phyloP scores from a whole-genome alignment of 805 yeast genomes.

The Brettanomyces anomalus region DNA sequence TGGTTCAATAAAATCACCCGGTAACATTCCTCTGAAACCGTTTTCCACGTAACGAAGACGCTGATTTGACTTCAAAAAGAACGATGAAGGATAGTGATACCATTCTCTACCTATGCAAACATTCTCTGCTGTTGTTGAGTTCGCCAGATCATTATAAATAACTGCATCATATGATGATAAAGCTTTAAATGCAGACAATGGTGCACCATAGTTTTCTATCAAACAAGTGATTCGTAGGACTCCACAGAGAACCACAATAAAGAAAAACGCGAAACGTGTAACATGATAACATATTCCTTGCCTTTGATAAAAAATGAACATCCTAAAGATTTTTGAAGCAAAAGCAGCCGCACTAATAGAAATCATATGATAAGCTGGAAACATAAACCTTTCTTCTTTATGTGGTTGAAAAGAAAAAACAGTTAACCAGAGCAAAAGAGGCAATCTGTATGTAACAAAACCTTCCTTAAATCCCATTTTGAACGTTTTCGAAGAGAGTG shows the following conservation, averaged over 20 bases:
- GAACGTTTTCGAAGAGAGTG: neutral
- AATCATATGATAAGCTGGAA: conserved; percentile 73
- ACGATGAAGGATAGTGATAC: conserved; percentile 87
- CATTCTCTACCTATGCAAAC: conserved; percentile 94
- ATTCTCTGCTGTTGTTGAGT: conserved; percentile 26
- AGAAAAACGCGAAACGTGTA: conserved; percentile 3
- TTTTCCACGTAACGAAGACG: conserved; percentile 62
- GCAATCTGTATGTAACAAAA: conserved; percentile 6
- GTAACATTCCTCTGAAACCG: conserved; percentile 80
- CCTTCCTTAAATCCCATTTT: conserved; percentile 4
- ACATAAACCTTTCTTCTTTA: conserved; percentile 86
- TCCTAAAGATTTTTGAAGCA: conserved; percentile 3
- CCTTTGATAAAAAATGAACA: neutral
- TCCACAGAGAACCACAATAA: conserved; percentile 23
- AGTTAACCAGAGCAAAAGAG: conserved; percentile 50
- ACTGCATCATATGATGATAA: conserved; percentile 22
- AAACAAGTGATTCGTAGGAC: conserved; percentile 51
- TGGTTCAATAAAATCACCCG: conserved; percentile 67
- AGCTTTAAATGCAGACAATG: conserved; percentile 48
- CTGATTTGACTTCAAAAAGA: conserved; percentile 58
- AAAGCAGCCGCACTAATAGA: conserved; percentile 46
- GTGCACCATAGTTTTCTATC: conserved; percentile 62
- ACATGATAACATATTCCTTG: neutral
- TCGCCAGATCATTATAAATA: neutral
- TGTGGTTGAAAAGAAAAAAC: conserved; percentile 75